Evolutionary conservation across 2,329 filamentous ascomycete species (phyloP).

Genomic region (Xylariales sp.): DNA sequence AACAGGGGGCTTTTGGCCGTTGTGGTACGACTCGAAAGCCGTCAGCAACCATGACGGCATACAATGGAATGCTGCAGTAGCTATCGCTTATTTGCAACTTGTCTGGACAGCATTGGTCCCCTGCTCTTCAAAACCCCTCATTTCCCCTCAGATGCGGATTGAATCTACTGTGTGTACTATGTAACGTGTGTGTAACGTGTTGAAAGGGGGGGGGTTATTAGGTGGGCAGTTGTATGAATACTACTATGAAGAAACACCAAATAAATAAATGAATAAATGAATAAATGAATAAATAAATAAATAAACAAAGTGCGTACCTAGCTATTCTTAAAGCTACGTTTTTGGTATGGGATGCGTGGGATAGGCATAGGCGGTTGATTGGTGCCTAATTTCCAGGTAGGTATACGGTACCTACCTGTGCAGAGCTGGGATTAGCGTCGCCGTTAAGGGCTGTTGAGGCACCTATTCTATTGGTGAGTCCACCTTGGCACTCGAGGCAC

Average conservation of each 20-base stretch:
- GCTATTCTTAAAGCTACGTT: too few species aligned
- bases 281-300: too few species aligned
- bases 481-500: too few species aligned
- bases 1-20: constrained; percentile 12
- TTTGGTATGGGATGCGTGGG: too few species aligned
- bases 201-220: background rate
- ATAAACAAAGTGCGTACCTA: too few species aligned
- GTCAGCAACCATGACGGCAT: constrained; percentile 7
- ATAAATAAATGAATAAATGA: too few species aligned
- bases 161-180: background rate
- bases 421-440: background rate
- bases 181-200: too few species aligned
- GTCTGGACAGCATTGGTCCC: constrained; percentile 35
- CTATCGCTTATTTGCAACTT: constrained; percentile 32
- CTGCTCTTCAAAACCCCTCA: constrained; percentile 1
- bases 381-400: too few species aligned
- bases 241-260: background rate
- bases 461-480: too few species aligned
- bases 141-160: constrained; percentile 13
- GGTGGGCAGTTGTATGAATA: too few species aligned
- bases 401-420: too few species aligned
- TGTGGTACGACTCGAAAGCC: constrained; percentile 22
- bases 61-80: constrained; percentile 15
- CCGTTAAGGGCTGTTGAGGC: constrained; percentile 12
- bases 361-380: too few species aligned